These are phyloP conservation scores for Globisporangium splendens DNA, from an alignment of 352 stramenopile species.

Conservation along the genomic window DNA sequence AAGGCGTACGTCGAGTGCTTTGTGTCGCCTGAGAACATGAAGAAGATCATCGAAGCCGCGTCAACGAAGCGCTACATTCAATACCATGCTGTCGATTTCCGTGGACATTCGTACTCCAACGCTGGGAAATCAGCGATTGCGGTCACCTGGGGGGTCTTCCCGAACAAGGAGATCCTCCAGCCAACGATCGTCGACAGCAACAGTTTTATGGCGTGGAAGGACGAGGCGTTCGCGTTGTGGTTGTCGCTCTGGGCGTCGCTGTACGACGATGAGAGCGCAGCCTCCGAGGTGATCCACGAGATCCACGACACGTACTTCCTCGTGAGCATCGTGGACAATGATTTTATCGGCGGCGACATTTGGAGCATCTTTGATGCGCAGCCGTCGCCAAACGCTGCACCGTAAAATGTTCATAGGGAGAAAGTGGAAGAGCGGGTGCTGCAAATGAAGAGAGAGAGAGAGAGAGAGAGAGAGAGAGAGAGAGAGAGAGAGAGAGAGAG, in stretches of 20 bases:
- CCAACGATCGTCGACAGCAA: slow-evolving; percentile 97
- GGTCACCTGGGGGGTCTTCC: slow-evolving; percentile 98
- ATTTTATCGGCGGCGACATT: slow-evolving; percentile 91
- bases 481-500: slow-evolving; percentile 8
- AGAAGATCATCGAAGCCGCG: slow-evolving; percentile 87
- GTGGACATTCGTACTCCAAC: slow-evolving; percentile 90
- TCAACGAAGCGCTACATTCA: slow-evolving; percentile 81
- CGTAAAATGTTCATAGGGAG: neutral
- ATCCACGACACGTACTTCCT: slow-evolving; percentile 98
- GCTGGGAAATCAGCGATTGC: slow-evolving; percentile 90
- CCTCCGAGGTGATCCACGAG: slow-evolving; percentile 90
- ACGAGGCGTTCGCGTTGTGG: slow-evolving; percentile 98
- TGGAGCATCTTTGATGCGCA: slow-evolving; percentile 69
- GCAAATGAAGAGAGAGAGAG: slow-evolving; percentile 7
- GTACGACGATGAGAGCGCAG: slow-evolving; percentile 91
- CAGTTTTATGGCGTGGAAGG: slow-evolving; percentile 94
- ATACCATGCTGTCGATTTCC: slow-evolving; percentile 90
- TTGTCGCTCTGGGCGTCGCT: slow-evolving; percentile 94
- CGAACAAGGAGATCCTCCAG: slow-evolving; percentile 95
- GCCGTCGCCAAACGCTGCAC: slow-evolving; percentile 15
- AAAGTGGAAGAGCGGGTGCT: slow-evolving; percentile 8
- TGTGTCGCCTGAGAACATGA: slow-evolving; percentile 91
- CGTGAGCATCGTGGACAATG: slow-evolving; percentile 98
- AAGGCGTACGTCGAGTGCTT: slow-evolving; percentile 99
- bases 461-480: slow-evolving; percentile 7